These are phyloP conservation scores for Camellia granthamiana DNA, from an alignment of 148 eudicot genomes.

Conservation along the genomic window DNA sequence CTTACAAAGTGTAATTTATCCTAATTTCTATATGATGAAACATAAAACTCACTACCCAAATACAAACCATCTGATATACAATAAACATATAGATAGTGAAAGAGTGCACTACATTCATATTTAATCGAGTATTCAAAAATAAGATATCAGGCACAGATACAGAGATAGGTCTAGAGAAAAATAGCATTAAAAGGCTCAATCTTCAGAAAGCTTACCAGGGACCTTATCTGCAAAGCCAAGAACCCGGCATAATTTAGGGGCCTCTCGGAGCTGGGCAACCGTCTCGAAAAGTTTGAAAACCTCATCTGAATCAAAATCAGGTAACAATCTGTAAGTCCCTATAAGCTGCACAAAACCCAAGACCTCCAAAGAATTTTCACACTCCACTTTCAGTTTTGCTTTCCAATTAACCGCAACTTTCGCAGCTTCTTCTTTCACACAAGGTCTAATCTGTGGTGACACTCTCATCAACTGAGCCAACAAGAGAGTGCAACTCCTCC, in stretches of 20 bases:
- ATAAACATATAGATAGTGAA: too few species aligned
- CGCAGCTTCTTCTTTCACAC: conserved; percentile 14
- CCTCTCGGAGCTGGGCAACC: neutral
- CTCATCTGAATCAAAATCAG: conserved; percentile 17
- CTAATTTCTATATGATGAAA: neutral
- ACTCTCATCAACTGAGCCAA: conserved; percentile 21
- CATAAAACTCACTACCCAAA: too few species aligned
- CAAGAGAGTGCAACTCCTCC: conserved; percentile 16
- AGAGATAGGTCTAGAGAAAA: neutral
- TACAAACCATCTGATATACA: too few species aligned
- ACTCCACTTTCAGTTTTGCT: neutral
- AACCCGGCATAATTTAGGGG: neutral
- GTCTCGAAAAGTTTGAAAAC: conserved; percentile 5
- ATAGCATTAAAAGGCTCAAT: neutral
- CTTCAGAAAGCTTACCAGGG: conserved; percentile 9
- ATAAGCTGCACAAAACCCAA: conserved; percentile 25
- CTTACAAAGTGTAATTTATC: too few species aligned
- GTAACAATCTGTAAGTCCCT: conserved; percentile 10
- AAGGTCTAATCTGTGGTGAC: conserved; percentile 2
- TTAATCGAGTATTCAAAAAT: neutral
- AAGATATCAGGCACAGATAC: neutral
- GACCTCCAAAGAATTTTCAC: conserved; percentile 10
- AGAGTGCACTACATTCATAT: too few species aligned
- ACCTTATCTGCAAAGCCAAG: neutral
- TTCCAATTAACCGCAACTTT: conserved; percentile 21